Conservation (phyloP, 129 eudicot genomes). For the Artemisia annua region DNA sequence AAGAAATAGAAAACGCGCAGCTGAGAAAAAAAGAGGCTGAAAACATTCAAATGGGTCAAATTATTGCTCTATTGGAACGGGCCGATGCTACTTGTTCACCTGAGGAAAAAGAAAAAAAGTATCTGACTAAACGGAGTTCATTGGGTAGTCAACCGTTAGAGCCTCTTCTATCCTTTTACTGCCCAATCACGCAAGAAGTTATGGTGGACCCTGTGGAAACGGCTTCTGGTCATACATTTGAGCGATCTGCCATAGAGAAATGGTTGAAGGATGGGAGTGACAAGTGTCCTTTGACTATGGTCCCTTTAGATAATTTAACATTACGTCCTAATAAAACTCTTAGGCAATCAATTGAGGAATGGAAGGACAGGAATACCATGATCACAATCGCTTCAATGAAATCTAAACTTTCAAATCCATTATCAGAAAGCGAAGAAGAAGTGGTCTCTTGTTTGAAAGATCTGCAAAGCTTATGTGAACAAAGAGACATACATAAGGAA, state of each 20-base stretch:
- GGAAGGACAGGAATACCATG: conserved; percentile 74
- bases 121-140: conserved; percentile 49
- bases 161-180: conserved; percentile 62
- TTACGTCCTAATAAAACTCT: conserved; percentile 68
- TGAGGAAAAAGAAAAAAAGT: conserved; percentile 54
- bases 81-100: conserved; percentile 60
- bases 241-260: conserved; percentile 65
- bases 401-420: conserved; percentile 44
- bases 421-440: conserved; percentile 44
- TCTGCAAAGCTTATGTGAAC: conserved; percentile 49
- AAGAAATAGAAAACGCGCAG: conserved; percentile 57
- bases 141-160: conserved; percentile 71
- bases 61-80: conserved; percentile 57
- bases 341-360: conserved; percentile 72
- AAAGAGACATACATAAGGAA: conserved; percentile 60
- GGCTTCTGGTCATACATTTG: conserved; percentile 69
- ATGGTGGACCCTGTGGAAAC: conserved; percentile 79
- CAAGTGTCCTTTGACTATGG: conserved; percentile 51
- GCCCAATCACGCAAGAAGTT: conserved; percentile 69
- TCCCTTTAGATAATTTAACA: conserved; percentile 37
- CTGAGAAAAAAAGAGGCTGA: conserved; percentile 66
- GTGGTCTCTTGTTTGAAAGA: conserved; percentile 42
- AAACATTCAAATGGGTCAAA: conserved; percentile 72
- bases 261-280: conserved; percentile 58
- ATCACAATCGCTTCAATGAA: conserved; percentile 52